Conservation (phyloP, 805 yeast genomes). For the Tetrapisispora arboricola region DNA sequence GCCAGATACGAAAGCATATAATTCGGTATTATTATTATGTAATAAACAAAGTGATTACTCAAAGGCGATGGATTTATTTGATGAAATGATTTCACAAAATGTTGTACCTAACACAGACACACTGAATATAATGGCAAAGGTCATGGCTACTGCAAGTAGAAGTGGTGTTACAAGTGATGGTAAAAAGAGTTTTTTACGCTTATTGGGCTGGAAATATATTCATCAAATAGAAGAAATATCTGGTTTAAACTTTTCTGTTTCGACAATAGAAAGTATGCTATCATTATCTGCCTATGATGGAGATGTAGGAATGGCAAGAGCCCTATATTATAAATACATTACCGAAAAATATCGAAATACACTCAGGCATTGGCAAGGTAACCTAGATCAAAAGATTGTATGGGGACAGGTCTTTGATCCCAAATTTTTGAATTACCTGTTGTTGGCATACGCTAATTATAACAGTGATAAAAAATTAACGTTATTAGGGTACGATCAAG, state of each 20-base stretch:
- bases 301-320: constrained; percentile 62
- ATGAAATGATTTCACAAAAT: constrained; percentile 45
- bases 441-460: constrained; percentile 41
- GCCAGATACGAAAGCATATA: constrained; percentile 62
- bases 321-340: constrained; percentile 43
- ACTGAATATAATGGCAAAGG: constrained; percentile 16
- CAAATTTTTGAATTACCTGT: constrained; percentile 35
- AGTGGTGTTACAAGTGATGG: constrained; percentile 23
- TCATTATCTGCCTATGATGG: constrained; percentile 72
- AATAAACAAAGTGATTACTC: constrained; percentile 55
- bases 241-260: neutral
- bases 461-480: constrained; percentile 26
- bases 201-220: constrained; percentile 67
- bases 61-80: constrained; percentile 63
- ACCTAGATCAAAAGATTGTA: constrained; percentile 2
- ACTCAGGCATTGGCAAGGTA: constrained; percentile 5
- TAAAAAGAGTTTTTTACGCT: constrained; percentile 18
- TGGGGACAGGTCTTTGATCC: constrained; percentile 29
- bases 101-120: constrained; percentile 16
- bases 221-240: constrained; percentile 39
- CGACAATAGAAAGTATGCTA: constrained; percentile 48
- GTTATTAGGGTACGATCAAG: constrained; percentile 36
- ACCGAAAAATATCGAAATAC: constrained; percentile 22
- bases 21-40: constrained; percentile 58
- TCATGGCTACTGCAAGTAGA: constrained; percentile 21